phyloP scores from a whole-genome alignment of 2,329 filamentous ascomycete species.

The Penicillium sp. region DNA sequence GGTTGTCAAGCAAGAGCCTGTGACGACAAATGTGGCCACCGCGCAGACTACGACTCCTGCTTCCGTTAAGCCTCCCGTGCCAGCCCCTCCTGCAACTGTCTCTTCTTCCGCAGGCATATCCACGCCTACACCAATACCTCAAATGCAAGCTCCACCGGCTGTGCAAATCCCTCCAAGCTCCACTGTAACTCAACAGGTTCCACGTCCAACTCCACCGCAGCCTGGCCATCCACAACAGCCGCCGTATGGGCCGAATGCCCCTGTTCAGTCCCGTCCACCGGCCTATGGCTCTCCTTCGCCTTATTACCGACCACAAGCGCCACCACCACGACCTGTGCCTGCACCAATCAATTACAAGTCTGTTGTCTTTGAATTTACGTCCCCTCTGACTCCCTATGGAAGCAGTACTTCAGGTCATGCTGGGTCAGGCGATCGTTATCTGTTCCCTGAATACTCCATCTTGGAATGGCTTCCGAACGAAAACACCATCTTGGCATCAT shows the following conservation, averaged over 20 bases:
- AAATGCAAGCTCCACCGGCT: conserved; percentile 18
- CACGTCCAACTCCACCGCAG: conserved; percentile 25
- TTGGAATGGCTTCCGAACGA: conserved; percentile 44
- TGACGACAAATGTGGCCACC: conserved; percentile 2
- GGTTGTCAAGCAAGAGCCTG: conserved; percentile 28
- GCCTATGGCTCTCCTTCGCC: conserved; percentile 30
- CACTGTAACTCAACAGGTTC: conserved; percentile 14
- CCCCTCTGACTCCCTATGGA: conserved; percentile 37
- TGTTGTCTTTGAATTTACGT: conserved; percentile 45
- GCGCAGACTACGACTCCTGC: conserved; percentile 10
- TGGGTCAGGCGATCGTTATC: conserved; percentile 43
- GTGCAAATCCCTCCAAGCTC: conserved; percentile 21
- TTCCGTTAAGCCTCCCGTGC: conserved; percentile 7
- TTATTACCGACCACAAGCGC: conserved; percentile 28
- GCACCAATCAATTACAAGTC: conserved; percentile 40
- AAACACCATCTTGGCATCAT: conserved; percentile 43
- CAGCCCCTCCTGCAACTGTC: conserved; percentile 9
- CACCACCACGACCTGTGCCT: conserved; percentile 24
- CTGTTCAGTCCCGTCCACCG: conserved; percentile 33
- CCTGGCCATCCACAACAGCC: conserved; percentile 29
- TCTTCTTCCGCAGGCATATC: conserved; percentile 6
- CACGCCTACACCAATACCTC: conserved; percentile 9
- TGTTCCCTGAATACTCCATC: conserved; percentile 46
- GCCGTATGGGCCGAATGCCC: conserved; percentile 26
- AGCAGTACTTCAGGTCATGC: conserved; percentile 37